A percentile compares a stretch with the other conserved stretches of the same genome.
Conservation (phyloP, 202 grass and related monocot species). For the Bolboschoenoplectus hybrid region DNA sequence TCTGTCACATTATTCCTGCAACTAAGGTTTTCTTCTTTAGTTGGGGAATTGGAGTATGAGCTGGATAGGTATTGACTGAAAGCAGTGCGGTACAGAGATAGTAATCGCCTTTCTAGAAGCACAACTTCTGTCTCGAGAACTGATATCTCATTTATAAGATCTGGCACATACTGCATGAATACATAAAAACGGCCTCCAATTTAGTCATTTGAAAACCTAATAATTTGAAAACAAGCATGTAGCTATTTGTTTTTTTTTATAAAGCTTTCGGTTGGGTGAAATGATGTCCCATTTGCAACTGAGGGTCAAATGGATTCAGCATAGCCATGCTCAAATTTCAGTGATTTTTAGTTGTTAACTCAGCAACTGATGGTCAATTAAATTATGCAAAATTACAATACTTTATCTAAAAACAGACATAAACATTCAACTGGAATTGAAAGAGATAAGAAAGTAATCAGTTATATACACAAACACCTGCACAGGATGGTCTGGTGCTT, state of each 20-base stretch:
- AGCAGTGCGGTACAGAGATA: constrained; percentile 14
- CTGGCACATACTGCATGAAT: constrained; percentile 9
- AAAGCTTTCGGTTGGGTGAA: not conserved
- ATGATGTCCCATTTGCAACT: not conserved
- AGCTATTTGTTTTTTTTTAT: not conserved
- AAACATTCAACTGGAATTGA: not conserved
- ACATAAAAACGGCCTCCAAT: not conserved
- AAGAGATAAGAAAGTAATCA: not conserved
- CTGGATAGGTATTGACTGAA: not conserved
- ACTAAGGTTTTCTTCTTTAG: not conserved
- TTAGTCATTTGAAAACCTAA: constrained; percentile 5
- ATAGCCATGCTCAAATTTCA: not conserved
- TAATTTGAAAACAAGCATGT: not conserved
- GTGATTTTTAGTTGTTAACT: not conserved
- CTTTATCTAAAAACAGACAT: not conserved
- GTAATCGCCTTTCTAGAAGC: constrained; percentile 1
- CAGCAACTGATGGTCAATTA: not conserved
- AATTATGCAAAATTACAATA: too few species aligned
- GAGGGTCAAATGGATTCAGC: not conserved
- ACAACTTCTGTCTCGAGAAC: constrained; percentile 24
- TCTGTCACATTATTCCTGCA: not conserved
- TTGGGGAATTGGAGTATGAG: not conserved
- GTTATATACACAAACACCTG: not conserved
- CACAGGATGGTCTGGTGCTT: not conserved
- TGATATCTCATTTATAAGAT: constrained; percentile 24